Evolutionary conservation across 106 monocot genomes (phyloP), one percentile per base, ranked within the genome.

Genomic region (Acorus gramineus): DNA sequence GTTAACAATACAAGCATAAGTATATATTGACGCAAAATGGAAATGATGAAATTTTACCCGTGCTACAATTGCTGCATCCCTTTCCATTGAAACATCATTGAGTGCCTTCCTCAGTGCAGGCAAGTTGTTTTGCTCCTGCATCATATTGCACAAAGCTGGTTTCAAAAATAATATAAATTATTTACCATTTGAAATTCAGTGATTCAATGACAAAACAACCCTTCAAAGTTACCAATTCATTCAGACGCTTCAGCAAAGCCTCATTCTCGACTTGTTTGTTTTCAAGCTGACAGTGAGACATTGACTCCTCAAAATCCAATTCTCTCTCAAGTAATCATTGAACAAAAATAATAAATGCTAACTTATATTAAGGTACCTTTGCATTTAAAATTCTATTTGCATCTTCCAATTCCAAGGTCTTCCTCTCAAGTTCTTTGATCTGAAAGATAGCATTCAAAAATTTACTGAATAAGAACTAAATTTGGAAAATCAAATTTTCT

Each of bases 11-110:
- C 12, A 66, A 2, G 59, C 49, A 8, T 42, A 59, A 60, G 49
- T 7, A 11, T 7, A 69, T 42, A 28, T 8, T 7, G 12, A 52
- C 43, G 4, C 42, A 61, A 14, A 49, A 69, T 59, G 4, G 6
- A 11, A 52, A 9, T 65, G 44, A 4, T 11, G 14, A 8, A 28
- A 47, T 5, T 7, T 43, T 80, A 92, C 98, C 81, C 85, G 83
- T 47, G 92, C 85, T 59, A 98, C 81, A 71, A 85, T 57, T 60
- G 98, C 88, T 61, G 98, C 98, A 81, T 91, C 98, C 62, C 89
- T 98, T 66, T 92, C 98, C 58, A 92, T 77, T 8, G 83, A 88
- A 46, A 68, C 60, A 71, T 98, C 92, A 10, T 85, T 85, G 75
- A 98, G 55, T 69, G 87, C 56, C 73, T 90, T 95, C 66, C 71